Conservation (phyloP, 2,329 filamentous ascomycete species). For the Cercospora berteroae region DNA sequence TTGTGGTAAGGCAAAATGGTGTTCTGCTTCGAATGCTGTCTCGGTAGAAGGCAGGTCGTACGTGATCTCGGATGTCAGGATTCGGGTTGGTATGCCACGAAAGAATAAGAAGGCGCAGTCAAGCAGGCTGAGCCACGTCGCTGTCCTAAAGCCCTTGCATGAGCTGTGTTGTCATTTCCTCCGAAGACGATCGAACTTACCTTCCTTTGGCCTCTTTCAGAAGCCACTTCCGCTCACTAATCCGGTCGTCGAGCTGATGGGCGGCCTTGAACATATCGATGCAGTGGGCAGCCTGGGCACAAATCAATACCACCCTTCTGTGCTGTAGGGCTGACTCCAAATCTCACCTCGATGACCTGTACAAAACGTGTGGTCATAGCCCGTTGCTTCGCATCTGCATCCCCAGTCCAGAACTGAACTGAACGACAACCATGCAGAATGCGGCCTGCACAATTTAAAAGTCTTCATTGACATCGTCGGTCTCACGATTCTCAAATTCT, state of each 20-base stretch:
- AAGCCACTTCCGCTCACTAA: constrained; percentile 15
- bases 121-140: constrained; percentile 12
- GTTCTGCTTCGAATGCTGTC: constrained; percentile 13
- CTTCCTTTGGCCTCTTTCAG: constrained; percentile 15
- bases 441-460: constrained; percentile 11
- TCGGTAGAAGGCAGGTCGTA: constrained; percentile 18
- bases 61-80: constrained; percentile 11
- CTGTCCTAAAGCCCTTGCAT: constrained; percentile 1
- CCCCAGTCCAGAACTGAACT: constrained; percentile 12
- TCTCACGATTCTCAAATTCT: neutral
- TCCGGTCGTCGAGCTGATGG: constrained; percentile 16
- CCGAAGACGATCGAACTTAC: neutral
- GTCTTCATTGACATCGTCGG: neutral
- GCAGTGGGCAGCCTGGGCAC: neutral
- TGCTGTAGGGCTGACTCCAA: neutral
- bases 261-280: constrained; percentile 3
- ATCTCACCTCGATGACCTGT: constrained; percentile 7
- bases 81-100: constrained; percentile 16
- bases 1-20: constrained; percentile 15
- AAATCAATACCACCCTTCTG: neutral
- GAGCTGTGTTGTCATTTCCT: neutral
- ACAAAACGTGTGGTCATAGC: constrained; percentile 8
- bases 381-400: constrained; percentile 3
- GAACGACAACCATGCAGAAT: constrained; percentile 11
- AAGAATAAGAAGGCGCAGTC: constrained; percentile 23